These are phyloP conservation scores for Tuber microsphaerosporum DNA, from an alignment of 495 filamentous ascomycete species.

Conservation along the genomic window DNA sequence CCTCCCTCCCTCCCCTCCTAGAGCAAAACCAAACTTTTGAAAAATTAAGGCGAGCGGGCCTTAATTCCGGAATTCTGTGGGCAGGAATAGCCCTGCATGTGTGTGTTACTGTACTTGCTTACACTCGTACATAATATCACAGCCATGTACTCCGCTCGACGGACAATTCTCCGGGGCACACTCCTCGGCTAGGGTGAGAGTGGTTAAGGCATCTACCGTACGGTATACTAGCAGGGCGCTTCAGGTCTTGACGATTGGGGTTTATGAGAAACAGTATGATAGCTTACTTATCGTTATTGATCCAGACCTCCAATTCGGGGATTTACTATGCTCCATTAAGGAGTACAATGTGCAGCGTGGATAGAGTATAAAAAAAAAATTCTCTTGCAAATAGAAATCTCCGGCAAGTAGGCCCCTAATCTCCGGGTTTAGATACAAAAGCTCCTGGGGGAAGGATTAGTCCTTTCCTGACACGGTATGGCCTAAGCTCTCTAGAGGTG, in stretches of 20 bases:
- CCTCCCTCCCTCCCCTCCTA: not conserved
- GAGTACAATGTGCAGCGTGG: not conserved
- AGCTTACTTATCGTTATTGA: not conserved
- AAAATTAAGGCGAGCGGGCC: conserved; percentile 4
- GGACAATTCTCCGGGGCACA: conserved; percentile 1
- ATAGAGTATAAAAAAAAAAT: not conserved
- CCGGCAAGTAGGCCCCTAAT: not conserved
- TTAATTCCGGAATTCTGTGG: not conserved
- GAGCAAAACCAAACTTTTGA: not conserved
- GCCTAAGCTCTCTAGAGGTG: too few relatives aligned
- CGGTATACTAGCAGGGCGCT: not conserved
- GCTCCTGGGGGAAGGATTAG: too few relatives aligned
- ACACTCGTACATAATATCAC: not conserved
- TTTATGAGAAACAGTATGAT: not conserved
- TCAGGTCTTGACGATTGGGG: not conserved
- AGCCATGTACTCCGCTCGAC: not conserved
- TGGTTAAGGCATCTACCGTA: not conserved
- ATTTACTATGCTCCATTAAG: not conserved
- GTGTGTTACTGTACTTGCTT: not conserved
- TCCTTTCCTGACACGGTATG: not conserved
- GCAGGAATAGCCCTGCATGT: not conserved
- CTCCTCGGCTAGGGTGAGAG: not conserved
- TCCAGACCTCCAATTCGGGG: not conserved
- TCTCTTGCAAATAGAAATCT: not conserved
- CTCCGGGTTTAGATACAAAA: not conserved